Percentiles rank a stretch among this genome's conserved stretches.
phyloP scores from a whole-genome alignment of 1,284 basidiomycete genomes.

The Macrocybe sp. region DNA sequence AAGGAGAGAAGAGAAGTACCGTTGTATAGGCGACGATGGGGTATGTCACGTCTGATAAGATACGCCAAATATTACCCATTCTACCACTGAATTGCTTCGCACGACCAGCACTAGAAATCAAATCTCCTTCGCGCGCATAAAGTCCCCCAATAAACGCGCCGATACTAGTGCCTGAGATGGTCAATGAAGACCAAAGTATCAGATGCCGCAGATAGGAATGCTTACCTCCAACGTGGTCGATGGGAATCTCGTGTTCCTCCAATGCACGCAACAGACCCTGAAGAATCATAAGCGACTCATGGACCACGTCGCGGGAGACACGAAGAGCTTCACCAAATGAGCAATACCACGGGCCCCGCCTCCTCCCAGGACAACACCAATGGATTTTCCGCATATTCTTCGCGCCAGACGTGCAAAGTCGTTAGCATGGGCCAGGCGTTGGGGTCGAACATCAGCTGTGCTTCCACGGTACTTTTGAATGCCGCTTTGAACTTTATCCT shows the following conservation, averaged over 20 bases:
- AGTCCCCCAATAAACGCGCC: conserved; percentile 94
- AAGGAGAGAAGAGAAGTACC: conserved; percentile 40
- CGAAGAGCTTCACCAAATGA: conserved; percentile 63
- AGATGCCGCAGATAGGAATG: not conserved
- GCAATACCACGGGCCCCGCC: conserved; percentile 95
- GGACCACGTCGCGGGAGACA: not conserved
- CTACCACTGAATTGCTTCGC: conserved; percentile 90
- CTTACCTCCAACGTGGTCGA: conserved; percentile 84
- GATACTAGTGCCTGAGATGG: conserved; percentile 71
- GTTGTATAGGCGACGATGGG: conserved; percentile 98
- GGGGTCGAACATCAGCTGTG: conserved; percentile 64
- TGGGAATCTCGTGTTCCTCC: conserved; percentile 89
- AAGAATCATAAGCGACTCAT: conserved; percentile 8
- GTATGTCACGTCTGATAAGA: conserved; percentile 94
- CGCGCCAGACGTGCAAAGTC: conserved; percentile 94
- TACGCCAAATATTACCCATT: conserved; percentile 94
- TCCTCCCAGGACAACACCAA: conserved; percentile 93
- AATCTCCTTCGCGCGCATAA: conserved; percentile 91
- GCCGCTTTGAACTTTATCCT: conserved; percentile 86
- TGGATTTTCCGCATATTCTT: conserved; percentile 87
- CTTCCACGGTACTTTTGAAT: conserved; percentile 83
- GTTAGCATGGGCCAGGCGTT: conserved; percentile 75
- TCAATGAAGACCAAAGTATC: not conserved
- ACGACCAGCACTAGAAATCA: conserved; percentile 82
- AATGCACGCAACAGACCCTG: conserved; percentile 88